Conservation (phyloP, 1,284 basidiomycete species). For the Malassezia japonica region DNA sequence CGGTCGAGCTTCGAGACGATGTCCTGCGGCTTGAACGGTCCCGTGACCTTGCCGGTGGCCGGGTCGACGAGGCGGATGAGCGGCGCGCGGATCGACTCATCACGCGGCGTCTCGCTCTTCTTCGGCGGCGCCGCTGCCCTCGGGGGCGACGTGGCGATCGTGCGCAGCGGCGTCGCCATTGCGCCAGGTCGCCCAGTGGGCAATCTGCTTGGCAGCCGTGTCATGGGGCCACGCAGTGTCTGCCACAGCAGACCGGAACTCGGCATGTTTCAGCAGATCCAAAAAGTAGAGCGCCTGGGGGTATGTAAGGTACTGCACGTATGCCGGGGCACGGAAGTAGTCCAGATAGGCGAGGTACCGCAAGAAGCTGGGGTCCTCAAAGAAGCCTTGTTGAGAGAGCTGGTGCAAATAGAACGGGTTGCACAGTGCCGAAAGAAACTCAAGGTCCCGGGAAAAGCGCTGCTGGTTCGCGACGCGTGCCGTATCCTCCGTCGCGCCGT, state of each 20-base stretch:
- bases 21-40: slow-evolving; percentile 21
- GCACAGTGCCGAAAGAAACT: slow-evolving; percentile 39
- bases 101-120: slow-evolving; percentile 10
- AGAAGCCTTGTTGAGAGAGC: slow-evolving; percentile 27
- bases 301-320: slow-evolving; percentile 37
- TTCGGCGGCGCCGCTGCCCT: neutral
- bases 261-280: slow-evolving; percentile 25
- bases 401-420: slow-evolving; percentile 38
- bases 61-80: slow-evolving; percentile 35
- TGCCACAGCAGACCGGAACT: slow-evolving; percentile 29
- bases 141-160: neutral
- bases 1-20: slow-evolving; percentile 34
- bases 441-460: slow-evolving; percentile 35
- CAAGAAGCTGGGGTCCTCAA: slow-evolving; percentile 26
- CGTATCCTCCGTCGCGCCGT: slow-evolving; percentile 1
- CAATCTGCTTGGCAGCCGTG: slow-evolving; percentile 30
- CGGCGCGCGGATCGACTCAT: slow-evolving; percentile 21
- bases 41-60: slow-evolving; percentile 26
- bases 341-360: slow-evolving; percentile 33
- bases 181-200: slow-evolving; percentile 41
- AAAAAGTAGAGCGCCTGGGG: slow-evolving; percentile 37
- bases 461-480: slow-evolving; percentile 25
- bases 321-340: slow-evolving; percentile 33
- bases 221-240: slow-evolving; percentile 33
- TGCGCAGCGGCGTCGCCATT: neutral